Percentiles rank a stretch among this genome's conserved stretches.
Conservation (phyloP, 495 filamentous ascomycete species). For the Hypoxylon cercidicola region DNA sequence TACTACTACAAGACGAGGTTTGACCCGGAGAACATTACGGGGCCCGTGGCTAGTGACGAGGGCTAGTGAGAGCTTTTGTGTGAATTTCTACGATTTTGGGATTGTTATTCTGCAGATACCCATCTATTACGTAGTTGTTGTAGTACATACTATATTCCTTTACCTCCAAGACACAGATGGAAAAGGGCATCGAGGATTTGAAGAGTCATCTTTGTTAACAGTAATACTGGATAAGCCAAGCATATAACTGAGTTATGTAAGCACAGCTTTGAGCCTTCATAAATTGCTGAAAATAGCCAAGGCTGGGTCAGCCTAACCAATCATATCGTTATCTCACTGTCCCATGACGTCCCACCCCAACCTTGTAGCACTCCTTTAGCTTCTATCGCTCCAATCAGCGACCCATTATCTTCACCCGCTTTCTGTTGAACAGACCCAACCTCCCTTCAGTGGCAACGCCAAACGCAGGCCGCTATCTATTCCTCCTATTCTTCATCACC, state of each 20-base stretch:
- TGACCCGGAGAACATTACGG: conserved; percentile 29
- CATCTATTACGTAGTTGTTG: no score
- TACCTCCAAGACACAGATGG: no score
- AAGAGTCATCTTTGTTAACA: background rate
- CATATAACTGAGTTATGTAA: background rate
- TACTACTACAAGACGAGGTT: conserved; percentile 20
- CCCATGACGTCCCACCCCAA: conserved; percentile 45
- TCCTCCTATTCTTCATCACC: background rate
- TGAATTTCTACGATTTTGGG: background rate
- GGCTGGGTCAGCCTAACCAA: conserved; percentile 36
- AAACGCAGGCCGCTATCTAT: background rate
- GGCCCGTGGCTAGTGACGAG: conserved; percentile 6
- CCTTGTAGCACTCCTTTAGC: conserved; percentile 28
- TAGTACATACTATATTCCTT: no score
- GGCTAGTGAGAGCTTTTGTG: background rate
- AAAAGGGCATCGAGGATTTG: no score
- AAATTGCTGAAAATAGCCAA: conserved; percentile 31
- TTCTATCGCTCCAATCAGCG: conserved; percentile 15
- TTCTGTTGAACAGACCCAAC: conserved; percentile 34
- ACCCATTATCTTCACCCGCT: conserved; percentile 24
- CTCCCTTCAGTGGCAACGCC: conserved; percentile 8
- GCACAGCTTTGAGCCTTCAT: conserved; percentile 3
- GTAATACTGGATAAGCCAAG: background rate
- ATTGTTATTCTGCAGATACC: no score
- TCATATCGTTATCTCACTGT: conserved; percentile 22